phyloP scores from a whole-genome alignment of 1,284 basidiomycete genomes.

The Cryptococcus sp. region DNA sequence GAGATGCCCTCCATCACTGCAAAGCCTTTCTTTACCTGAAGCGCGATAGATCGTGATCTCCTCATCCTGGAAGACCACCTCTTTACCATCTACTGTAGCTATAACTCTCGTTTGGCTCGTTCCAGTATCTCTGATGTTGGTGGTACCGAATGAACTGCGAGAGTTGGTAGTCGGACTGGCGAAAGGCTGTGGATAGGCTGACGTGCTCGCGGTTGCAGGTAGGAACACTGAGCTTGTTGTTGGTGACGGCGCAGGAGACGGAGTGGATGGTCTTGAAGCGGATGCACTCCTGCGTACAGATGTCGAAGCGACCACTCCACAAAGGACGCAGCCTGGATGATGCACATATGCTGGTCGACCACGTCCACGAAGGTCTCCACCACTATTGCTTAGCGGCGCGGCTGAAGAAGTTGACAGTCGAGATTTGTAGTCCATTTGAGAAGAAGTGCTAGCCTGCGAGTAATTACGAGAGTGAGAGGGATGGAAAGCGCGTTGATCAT shows the following conservation, averaged over 20 bases:
- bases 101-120: conserved; percentile 1
- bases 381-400: background rate
- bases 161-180: background rate
- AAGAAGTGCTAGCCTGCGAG: background rate
- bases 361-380: background rate
- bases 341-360: conserved; percentile 4
- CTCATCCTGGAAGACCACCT: conserved; percentile 41
- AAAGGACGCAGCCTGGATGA: conserved; percentile 39
- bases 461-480: background rate
- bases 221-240: conserved; percentile 5
- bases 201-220: background rate
- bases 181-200: conserved; percentile 1
- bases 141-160: no score
- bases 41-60: conserved; percentile 43
- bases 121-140: no score
- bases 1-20: conserved; percentile 42
- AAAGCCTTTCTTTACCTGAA: conserved; percentile 41
- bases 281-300: conserved; percentile 5
- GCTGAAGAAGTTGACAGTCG: background rate
- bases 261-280: background rate
- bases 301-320: conserved; percentile 31
- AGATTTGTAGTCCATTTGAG: background rate
- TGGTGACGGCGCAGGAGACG: conserved; percentile 3
- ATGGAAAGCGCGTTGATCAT: background rate
- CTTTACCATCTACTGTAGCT: conserved; percentile 29